Evolutionary conservation across 2,329 filamentous ascomycete species (phyloP).

Genomic region (Geosmithia putterillii): DNA sequence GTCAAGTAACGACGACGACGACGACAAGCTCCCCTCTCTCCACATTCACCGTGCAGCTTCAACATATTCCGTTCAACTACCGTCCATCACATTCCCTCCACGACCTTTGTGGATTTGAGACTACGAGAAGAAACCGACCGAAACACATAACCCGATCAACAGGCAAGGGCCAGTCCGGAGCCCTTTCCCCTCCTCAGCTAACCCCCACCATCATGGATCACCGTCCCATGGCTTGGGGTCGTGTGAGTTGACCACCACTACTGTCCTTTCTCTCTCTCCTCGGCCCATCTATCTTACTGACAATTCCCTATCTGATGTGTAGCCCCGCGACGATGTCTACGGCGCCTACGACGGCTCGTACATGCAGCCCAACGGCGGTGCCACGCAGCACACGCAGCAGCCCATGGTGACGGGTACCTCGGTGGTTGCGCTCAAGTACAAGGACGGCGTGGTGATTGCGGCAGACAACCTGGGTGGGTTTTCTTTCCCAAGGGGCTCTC

Average conservation of each 20-base stretch:
- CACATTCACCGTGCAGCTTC: constrained; percentile 1
- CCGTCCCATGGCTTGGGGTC: constrained; percentile 60
- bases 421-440: constrained; percentile 90
- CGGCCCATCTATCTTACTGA: not conserved
- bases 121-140: too few relatives aligned
- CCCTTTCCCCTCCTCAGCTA: not conserved
- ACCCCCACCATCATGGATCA: constrained; percentile 45
- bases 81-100: not conserved
- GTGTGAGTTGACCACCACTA: constrained; percentile 42
- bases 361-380: constrained; percentile 54
- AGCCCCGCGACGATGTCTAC: constrained; percentile 97
- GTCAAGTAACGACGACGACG: not conserved
- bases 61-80: not conserved
- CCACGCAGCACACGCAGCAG: constrained; percentile 78
- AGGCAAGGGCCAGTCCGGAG: not conserved
- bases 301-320: not conserved
- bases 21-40: not conserved
- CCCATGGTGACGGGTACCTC: constrained; percentile 96
- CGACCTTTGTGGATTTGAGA: not conserved
- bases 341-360: constrained; percentile 84
- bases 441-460: constrained; percentile 89
- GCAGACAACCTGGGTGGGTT: constrained; percentile 83
- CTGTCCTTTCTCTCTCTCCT: too few relatives aligned
- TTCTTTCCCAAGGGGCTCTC: not conserved
- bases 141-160: too few relatives aligned